These are phyloP conservation scores for Acanthamoeba royreba DNA, from an alignment of 208 protist genomes.

Conservation along the genomic window DNA sequence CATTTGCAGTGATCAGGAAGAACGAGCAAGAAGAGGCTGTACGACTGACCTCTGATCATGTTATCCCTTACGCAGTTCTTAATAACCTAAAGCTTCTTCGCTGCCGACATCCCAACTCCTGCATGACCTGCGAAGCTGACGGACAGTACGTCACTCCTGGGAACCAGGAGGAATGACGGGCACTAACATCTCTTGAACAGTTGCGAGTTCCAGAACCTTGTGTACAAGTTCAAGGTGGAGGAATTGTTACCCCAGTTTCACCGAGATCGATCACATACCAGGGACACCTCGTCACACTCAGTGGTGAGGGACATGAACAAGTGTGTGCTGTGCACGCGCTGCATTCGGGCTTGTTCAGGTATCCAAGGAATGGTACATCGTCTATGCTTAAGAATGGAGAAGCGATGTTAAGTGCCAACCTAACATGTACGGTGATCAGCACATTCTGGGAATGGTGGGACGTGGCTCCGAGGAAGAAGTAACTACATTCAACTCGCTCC, in stretches of 20 bases:
- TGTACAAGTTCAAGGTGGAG: slow-evolving; percentile 23
- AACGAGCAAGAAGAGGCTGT: too few relatives aligned
- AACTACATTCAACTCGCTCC: background rate
- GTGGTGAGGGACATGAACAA: slow-evolving; percentile 57
- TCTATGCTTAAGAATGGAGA: too few relatives aligned
- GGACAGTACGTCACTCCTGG: background rate
- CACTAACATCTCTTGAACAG: background rate
- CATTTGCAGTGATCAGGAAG: too few relatives aligned
- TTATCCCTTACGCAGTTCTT: background rate
- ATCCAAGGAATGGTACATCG: slow-evolving; percentile 48
- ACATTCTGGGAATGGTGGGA: background rate
- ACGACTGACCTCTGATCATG: background rate
- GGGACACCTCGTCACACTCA: background rate
- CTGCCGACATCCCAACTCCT: background rate
- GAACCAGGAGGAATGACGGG: background rate
- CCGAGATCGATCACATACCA: background rate
- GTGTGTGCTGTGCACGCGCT: slow-evolving; percentile 60
- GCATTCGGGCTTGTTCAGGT: slow-evolving; percentile 55
- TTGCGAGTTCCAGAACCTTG: background rate
- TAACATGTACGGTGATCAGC: background rate
- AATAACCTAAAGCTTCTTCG: background rate
- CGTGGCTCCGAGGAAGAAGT: background rate
- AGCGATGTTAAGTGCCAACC: background rate
- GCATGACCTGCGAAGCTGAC: slow-evolving; percentile 18
- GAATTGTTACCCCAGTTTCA: background rate